Evolutionary conservation across 2,329 filamentous ascomycete species (phyloP), one percentile per base, ranked within the genome.

Genomic region (Lachnellula cervina): DNA sequence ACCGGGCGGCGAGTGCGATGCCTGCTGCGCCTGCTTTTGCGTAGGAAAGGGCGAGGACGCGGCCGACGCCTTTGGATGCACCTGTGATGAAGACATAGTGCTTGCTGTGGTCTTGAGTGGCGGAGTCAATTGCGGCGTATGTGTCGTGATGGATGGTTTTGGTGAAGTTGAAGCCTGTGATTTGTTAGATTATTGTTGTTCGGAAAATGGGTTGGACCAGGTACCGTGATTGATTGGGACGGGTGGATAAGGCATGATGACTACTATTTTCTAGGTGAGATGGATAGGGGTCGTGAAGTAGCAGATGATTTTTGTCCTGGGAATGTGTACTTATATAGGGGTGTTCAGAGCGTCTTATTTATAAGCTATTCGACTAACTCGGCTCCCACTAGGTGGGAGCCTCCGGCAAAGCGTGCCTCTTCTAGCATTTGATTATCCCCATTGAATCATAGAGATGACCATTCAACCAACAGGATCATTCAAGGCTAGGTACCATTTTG

Each of bases 81-180:
- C 63, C 63, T 2, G 62, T 63, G 49, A 65, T 63, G 37, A 64
- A 58, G 5, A 64, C 52, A 46, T 58, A 52, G 8, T 57, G 57
- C 5, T 55, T 58, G 42, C 49, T 60, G 23, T 61, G 59, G n/a
- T 63, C 40, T 43, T 58, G 56, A 4, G 60, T 60, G 6, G 64
- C 63, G 2, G 75, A 72, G 50, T 76, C 71, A 61, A 86, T 83
- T 57, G 69, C 72, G 0, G 76, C 72, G 64, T 85, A 85, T 2
- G 80, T 83, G 56, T 80, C 76, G 49, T 70, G 63, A 62, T 76
- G 63, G 23, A 40, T 32, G 11, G 42, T 65, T 38, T 53, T 42
- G 32, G 37, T 37, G 19, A 55, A 55, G 40, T 55, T 23, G 13
- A 19, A 2, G 38, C 52, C 52, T 50, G 52, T 40, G n/a, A 6